Conservation (phyloP, 1,139 yeast genomes). For the Kodamaea plutei region DNA sequence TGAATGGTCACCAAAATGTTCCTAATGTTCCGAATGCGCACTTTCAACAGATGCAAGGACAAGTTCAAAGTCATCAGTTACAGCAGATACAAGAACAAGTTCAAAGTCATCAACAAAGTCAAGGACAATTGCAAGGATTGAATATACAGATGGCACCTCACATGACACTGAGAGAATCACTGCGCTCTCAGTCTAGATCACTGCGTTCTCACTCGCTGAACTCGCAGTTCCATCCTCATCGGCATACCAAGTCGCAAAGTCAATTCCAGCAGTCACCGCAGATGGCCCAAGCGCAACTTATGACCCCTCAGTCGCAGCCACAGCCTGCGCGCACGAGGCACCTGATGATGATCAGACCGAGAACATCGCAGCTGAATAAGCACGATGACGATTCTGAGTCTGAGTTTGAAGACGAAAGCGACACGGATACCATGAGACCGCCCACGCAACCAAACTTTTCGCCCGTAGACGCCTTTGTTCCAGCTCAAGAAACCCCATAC, state of each 20-base stretch:
- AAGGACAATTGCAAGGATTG: too few relatives aligned
- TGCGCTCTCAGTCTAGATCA: neutral
- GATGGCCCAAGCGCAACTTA: conserved; percentile 1
- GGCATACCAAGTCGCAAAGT: too few relatives aligned
- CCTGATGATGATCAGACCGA: conserved; percentile 5
- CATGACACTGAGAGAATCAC: too few relatives aligned
- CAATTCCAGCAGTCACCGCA: conserved; percentile 1
- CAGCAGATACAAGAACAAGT: too few relatives aligned
- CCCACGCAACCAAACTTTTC: conserved; percentile 4
- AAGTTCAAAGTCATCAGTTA: too few relatives aligned
- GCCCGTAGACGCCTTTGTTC: conserved; percentile 7
- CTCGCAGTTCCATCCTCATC: neutral
- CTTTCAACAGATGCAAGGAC: too few relatives aligned
- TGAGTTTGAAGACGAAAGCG: conserved; percentile 20
- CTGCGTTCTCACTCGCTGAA: neutral
- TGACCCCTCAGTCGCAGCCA: conserved; percentile 4
- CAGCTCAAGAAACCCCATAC: conserved; percentile 5
- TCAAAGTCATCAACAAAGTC: too few relatives aligned
- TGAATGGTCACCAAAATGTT: too few relatives aligned
- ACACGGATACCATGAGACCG: conserved; percentile 4
- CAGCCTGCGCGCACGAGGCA: conserved; percentile 3
- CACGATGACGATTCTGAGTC: conserved; percentile 12
- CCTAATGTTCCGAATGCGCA: too few relatives aligned
- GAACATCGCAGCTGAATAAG: neutral
- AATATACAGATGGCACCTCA: too few relatives aligned